These are phyloP conservation scores for Bathelium albidoporum DNA, from an alignment of 495 filamentous ascomycete genomes.

Conservation along the genomic window DNA sequence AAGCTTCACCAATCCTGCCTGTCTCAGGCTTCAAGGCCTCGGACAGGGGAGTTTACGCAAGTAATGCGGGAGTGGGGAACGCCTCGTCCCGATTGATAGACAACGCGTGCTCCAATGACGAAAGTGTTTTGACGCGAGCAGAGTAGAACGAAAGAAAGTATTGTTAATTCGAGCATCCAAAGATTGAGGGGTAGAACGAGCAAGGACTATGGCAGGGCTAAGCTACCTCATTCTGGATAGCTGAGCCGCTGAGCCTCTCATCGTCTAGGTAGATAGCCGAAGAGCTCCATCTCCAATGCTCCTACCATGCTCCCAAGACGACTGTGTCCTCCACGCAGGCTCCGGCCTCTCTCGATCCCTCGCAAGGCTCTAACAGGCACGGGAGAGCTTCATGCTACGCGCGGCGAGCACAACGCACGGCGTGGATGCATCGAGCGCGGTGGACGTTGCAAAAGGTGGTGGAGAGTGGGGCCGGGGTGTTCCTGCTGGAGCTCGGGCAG, in stretches of 20 bases:
- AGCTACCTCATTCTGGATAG: not conserved
- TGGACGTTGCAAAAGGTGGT: not conserved
- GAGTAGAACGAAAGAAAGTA: not conserved
- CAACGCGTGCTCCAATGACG: not conserved
- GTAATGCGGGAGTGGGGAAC: conserved; percentile 3
- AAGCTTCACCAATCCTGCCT: not conserved
- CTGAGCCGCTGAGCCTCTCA: not conserved
- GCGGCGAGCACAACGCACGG: not conserved
- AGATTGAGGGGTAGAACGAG: not conserved
- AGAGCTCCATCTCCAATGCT: not conserved
- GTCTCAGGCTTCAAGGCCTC: not conserved
- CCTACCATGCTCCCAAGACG: not conserved
- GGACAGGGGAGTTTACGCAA: conserved; percentile 1
- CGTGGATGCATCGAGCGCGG: not conserved
- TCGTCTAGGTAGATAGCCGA: not conserved
- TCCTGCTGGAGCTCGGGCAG: not conserved
- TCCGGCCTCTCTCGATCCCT: not conserved
- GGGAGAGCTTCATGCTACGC: not conserved
- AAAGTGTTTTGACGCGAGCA: not conserved
- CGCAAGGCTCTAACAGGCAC: not conserved
- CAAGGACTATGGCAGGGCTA: not conserved
- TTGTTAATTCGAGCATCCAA: not conserved
- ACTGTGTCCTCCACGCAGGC: not conserved
- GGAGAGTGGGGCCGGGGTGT: not conserved
- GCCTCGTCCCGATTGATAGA: not conserved